These are phyloP conservation scores for Zasmidium cellare DNA, from an alignment of 2,329 filamentous ascomycete genomes.

Conservation along the genomic window DNA sequence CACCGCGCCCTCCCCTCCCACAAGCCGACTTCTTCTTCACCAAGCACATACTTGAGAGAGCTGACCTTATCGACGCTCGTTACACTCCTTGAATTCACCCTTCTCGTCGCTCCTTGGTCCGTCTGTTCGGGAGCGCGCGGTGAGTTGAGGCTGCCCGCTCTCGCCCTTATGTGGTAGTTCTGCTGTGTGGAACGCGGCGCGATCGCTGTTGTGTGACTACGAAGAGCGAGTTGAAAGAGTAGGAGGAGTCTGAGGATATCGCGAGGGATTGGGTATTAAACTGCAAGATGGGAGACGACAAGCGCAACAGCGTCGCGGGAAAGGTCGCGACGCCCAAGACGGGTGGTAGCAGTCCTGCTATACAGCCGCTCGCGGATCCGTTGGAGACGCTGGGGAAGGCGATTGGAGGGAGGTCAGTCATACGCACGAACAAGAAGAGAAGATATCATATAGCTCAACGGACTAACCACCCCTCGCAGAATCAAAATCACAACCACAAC, in stretches of 20 bases:
- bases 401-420: slow-evolving; percentile 61
- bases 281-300: slow-evolving; percentile 29
- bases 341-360: slow-evolving; percentile 25
- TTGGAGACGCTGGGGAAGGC: slow-evolving; percentile 59
- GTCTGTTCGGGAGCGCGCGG: not conserved
- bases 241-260: not conserved
- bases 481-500: slow-evolving; percentile 59
- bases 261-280: not conserved
- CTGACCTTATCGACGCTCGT: no score
- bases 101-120: not conserved
- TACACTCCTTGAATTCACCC: not conserved
- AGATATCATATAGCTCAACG: not conserved
- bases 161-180: slow-evolving; percentile 2
- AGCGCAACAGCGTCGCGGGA: slow-evolving; percentile 56
- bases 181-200: not conserved
- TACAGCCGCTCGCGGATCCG: slow-evolving; percentile 45
- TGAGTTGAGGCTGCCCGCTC: no score
- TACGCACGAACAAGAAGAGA: not conserved
- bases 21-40: no score
- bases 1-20: no score
- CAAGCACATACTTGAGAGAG: no score
- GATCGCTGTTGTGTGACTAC: not conserved
- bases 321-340: slow-evolving; percentile 55
- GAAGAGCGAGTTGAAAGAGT: not conserved
- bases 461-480: slow-evolving; percentile 37